phyloP scores from a whole-genome alignment of 2,329 filamentous ascomycete species.

The Aspergillus pseudonomiae region DNA sequence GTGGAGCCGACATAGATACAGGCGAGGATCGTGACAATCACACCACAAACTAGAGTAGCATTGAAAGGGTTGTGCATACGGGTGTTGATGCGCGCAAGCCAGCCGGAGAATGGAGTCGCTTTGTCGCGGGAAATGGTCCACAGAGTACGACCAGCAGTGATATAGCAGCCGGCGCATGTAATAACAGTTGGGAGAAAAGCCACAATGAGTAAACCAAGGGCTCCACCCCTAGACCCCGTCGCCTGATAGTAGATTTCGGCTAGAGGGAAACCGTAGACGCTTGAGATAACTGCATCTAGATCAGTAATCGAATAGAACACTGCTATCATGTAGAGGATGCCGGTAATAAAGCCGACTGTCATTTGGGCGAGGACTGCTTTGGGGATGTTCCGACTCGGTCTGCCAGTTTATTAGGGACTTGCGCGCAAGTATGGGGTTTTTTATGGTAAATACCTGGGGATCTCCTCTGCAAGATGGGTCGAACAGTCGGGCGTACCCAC shows the following conservation, averaged over 20 bases:
- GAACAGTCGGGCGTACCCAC: slow-evolving; percentile 69
- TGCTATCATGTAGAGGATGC: slow-evolving; percentile 53
- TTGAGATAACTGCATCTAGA: slow-evolving; percentile 22
- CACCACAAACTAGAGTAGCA: slow-evolving; percentile 58
- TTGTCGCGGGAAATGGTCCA: slow-evolving; percentile 63
- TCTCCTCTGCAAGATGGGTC: slow-evolving; percentile 68
- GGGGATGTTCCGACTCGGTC: slow-evolving; percentile 50
- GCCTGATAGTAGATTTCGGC: slow-evolving; percentile 54
- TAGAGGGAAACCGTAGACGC: slow-evolving; percentile 47
- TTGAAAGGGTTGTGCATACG: slow-evolving; percentile 61
- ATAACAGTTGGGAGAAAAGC: slow-evolving; percentile 59
- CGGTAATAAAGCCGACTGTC: slow-evolving; percentile 50
- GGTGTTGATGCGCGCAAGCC: slow-evolving; percentile 59
- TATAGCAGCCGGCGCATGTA: slow-evolving; percentile 58
- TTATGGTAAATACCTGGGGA: slow-evolving; percentile 44
- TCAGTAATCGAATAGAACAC: slow-evolving; percentile 56
- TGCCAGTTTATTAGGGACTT: slow-evolving; percentile 19
- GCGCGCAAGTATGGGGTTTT: not conserved
- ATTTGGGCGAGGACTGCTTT: slow-evolving; percentile 56
- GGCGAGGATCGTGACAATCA: slow-evolving; percentile 57
- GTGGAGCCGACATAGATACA: slow-evolving; percentile 60
- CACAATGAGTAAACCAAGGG: slow-evolving; percentile 62
- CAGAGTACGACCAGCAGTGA: slow-evolving; percentile 64
- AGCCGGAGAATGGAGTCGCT: slow-evolving; percentile 59
- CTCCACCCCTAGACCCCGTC: slow-evolving; percentile 52